Percentiles rank a stretch among this genome's conserved stretches.
These are phyloP conservation scores for Erodium moschatum DNA, from an alignment of 441 rosid species.

Conservation along the genomic window DNA sequence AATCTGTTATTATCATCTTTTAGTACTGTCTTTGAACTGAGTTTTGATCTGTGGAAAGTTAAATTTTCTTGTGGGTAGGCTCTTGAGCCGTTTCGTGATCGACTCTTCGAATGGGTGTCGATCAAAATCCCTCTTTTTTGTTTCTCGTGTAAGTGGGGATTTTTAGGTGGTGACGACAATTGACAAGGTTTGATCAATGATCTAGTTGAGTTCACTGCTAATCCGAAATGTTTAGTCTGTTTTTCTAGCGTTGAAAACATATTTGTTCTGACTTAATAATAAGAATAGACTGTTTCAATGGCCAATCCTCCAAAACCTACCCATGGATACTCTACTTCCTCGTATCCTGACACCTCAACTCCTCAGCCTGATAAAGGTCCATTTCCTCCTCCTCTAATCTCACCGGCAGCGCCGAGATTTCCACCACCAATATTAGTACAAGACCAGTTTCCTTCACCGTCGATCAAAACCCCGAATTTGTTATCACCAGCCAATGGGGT, in stretches of 20 bases:
- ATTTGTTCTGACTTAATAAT: background rate
- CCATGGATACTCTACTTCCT: conserved; percentile 36
- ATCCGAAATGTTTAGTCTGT: background rate
- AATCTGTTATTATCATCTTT: background rate
- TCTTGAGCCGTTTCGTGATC: conserved; percentile 23
- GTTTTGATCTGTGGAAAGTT: conserved; percentile 22
- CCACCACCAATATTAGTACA: conserved; percentile 50
- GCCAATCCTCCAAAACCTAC: conserved; percentile 48
- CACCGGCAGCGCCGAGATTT: conserved; percentile 56
- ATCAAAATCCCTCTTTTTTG: conserved; percentile 22
- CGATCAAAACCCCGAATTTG: conserved; percentile 38
- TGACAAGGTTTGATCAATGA: conserved; percentile 16
- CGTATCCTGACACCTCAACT: conserved; percentile 38
- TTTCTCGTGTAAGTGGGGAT: conserved; percentile 19
- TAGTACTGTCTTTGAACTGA: background rate
- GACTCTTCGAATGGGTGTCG: conserved; percentile 29
- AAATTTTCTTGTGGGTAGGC: conserved; percentile 19
- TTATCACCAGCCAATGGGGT: conserved; percentile 57
- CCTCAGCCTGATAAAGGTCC: conserved; percentile 39
- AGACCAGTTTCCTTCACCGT: conserved; percentile 57
- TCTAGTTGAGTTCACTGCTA: conserved; percentile 16
- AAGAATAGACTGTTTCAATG: conserved; percentile 31
- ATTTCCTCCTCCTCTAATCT: conserved; percentile 32
- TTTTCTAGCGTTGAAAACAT: conserved; percentile 4
- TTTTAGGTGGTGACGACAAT: conserved; percentile 15